Conservation (phyloP, 2,329 filamentous ascomycete species). For the Fusarium devonianum region DNA sequence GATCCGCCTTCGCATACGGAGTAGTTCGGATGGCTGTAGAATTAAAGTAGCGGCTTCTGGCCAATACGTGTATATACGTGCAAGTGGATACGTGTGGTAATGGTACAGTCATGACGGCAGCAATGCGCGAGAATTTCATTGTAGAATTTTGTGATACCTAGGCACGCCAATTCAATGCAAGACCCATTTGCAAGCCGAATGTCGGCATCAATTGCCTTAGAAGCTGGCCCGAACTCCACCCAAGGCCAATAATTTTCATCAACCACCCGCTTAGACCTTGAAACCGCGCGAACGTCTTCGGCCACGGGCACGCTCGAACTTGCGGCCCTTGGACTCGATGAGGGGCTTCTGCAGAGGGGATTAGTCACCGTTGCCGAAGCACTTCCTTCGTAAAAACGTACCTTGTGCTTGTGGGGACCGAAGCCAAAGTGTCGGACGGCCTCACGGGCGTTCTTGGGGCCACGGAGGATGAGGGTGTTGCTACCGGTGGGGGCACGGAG, state of each 20-base stretch:
- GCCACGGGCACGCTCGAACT: constrained; percentile 99
- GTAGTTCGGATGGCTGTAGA: not conserved
- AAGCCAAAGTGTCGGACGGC: constrained; percentile 99
- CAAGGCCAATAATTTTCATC: constrained; percentile 39
- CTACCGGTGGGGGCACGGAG: constrained; percentile 92
- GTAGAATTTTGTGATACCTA: constrained; percentile 54
- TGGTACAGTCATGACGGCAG: constrained; percentile 38
- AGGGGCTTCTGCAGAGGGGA: constrained; percentile 79
- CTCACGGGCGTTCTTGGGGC: constrained; percentile 98
- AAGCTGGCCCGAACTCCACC: constrained; percentile 40
- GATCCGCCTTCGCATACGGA: constrained; percentile 6
- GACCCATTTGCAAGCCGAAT: constrained; percentile 46
- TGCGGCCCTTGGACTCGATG: constrained; percentile 97
- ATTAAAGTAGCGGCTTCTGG: too few species aligned
- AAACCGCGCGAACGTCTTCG: constrained; percentile 98
- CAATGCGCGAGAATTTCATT: constrained; percentile 43
- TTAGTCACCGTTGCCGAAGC: constrained; percentile 41
- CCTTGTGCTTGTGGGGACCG: constrained; percentile 97
- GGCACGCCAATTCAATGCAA: constrained; percentile 56
- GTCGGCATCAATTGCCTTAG: constrained; percentile 42
- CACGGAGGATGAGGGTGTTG: constrained; percentile 97
- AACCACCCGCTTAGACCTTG: constrained; percentile 84
- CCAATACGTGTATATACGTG: not conserved
- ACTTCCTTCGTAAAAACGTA: constrained; percentile 49
- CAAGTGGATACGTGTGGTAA: not conserved